Evolutionary conservation across 345 rosid genomes (phyloP), one percentile per base, ranked within the genome.

Genomic region (Hibiscus trionum): DNA sequence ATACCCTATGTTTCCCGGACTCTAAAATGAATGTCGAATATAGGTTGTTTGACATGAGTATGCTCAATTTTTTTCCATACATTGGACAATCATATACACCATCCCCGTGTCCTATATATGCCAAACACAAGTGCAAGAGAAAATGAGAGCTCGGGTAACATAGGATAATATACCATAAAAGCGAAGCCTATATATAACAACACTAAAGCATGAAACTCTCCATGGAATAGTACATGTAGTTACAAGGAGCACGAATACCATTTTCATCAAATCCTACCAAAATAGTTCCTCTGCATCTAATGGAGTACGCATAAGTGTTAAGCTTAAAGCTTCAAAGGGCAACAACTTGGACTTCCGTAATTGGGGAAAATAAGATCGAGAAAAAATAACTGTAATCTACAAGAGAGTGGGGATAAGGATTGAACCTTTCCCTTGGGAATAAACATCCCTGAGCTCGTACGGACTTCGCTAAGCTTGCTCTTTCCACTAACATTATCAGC

Each of bases 391-490:
- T 39, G 19, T 10, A 39, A 11, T 11, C 15, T 39, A 37, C 24
- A 63, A 63, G 3, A 7, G 11, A 50, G 14, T 15, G 21, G 14
- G 49, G 49, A 62, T 77, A 58, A 49, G 3, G 44, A 26, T 29
- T 16, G 59, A 76, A 93, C 98, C 94, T 94, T 91, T 75, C 72
- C 95, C 82, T 94, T 91, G 26, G 88, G 39, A 80, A 94, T 94
- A 77, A 94, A 94, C 86, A 88, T 94, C 64, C 98, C 98, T 10
- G 98, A 94, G 80, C 98, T 94, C 14, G 98, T 94, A 24, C 98
- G 78, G 72, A 91, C 98, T 46, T 94, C 88, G 67, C 96, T 91
- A 17, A 88, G 87, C 83, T 85, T 84, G 79, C 96, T 87, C 82
- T 88, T 80, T 63, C 98, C 98, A 59, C 89, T 91, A 21, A 77